Evolutionary conservation across 805 yeast genomes (phyloP), one percentile per base, ranked within the genome.

Genomic region (Kluyveromyces starmeri): DNA sequence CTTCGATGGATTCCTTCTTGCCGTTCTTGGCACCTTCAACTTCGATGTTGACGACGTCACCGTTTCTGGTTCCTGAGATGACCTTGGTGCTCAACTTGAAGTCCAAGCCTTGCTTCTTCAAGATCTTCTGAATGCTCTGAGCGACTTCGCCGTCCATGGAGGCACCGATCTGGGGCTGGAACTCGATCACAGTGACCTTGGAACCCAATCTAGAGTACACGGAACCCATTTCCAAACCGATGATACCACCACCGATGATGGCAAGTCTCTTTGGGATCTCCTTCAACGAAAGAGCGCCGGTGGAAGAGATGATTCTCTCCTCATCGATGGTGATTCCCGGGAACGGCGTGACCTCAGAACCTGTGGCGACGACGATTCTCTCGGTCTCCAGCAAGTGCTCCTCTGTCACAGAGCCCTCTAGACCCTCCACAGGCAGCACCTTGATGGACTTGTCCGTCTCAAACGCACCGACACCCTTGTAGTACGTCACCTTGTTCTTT

Each of bases 221-320:
- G 17, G 97, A 88, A 44, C 95, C 98, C 96, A 92, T 92, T 70
- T 92, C 99, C 50, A 92, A 75, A 57, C 99, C 99, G 60, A 92
- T 92, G 68, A 92, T 89, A 72, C 99, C 98, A 67, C 96, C 99
- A 61, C 99, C 99, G 53, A 92, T 89, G 65, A 92, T 78, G 48
- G 89, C 81, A 57, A 92, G 55, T 60, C 71, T 78, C 72, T 92
- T 86, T 58, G 99, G 99, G 40, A 92, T 71, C 69, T 88, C 95
- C 61, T 75, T 73, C 51, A 92, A 71, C 16, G 81, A 62, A 38
- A 92, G 67, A 39, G 84, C 83, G 52, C 99, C 99, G 30, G 99
- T 92, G 20, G 96, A 86, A 23, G 95, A 72, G 36, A 92, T 96
- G 48, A 92, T 92, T 68, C 94, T 80, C 71, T 89, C 94, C 68